Conservation (phyloP, 768 basidiomycete species). For the Pleurotus platypus region DNA sequence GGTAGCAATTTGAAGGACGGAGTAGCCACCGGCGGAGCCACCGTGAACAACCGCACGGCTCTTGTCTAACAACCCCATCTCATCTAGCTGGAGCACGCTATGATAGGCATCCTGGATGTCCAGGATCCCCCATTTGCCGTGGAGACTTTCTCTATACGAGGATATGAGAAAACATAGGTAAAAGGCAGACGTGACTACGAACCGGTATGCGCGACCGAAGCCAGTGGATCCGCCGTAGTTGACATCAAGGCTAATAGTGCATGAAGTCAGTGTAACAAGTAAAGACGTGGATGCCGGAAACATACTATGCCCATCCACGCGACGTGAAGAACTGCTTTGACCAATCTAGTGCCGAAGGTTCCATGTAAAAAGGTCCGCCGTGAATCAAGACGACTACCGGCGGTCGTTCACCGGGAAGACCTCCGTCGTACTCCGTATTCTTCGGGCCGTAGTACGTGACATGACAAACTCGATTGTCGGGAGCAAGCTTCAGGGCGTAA, state of each 20-base stretch:
- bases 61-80: conserved; percentile 36
- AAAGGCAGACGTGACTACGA: conserved; percentile 32
- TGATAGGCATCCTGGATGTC: conserved; percentile 48
- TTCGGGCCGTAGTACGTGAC: conserved; percentile 49
- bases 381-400: conserved; percentile 47
- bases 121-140: conserved; percentile 54
- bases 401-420: conserved; percentile 35
- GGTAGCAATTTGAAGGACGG: conserved; percentile 38
- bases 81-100: conserved; percentile 35
- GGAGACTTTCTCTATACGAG: conserved; percentile 45
- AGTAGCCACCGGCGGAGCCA: conserved; percentile 54
- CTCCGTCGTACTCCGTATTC: conserved; percentile 40
- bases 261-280: too few relatives aligned
- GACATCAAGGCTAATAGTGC: too few relatives aligned
- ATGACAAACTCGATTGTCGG: conserved; percentile 32
- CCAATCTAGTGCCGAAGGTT: conserved; percentile 36
- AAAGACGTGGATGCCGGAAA: too few relatives aligned
- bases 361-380: conserved; percentile 48
- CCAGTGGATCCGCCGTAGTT: too few relatives aligned
- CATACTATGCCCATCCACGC: too few relatives aligned
- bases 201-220: too few relatives aligned
- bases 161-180: conserved; percentile 17
- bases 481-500: conserved; percentile 5
- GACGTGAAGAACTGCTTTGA: conserved; percentile 13
- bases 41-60: conserved; percentile 52